Conservation (phyloP, 164 flowering plant species). For the Hamamelis virginiana region DNA sequence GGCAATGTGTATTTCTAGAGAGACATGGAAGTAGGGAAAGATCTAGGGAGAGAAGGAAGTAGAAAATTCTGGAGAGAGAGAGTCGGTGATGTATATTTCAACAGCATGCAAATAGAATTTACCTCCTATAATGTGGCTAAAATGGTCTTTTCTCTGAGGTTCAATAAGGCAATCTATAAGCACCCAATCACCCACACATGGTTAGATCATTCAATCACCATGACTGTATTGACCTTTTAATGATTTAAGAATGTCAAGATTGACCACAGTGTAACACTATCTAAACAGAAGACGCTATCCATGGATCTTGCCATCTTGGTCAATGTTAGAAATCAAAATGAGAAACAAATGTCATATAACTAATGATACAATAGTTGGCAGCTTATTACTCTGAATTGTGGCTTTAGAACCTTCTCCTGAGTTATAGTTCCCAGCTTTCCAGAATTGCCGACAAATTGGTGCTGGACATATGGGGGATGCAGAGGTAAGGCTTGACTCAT, state of each 20-base stretch:
- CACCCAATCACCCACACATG: not conserved
- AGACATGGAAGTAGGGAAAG: too few species aligned
- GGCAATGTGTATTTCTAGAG: too few species aligned
- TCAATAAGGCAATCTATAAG: not conserved
- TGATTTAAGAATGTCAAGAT: not conserved
- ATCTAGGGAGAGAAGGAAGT: too few species aligned
- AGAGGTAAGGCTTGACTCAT: not conserved
- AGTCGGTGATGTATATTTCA: too few species aligned
- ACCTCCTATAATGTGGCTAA: not conserved
- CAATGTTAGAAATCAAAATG: not conserved
- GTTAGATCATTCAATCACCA: not conserved
- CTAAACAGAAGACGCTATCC: not conserved
- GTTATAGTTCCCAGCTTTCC: conserved; percentile 16
- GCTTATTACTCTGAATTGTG: not conserved
- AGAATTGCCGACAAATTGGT: conserved; percentile 12
- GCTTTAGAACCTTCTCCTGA: not conserved
- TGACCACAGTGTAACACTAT: not conserved
- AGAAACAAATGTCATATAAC: not conserved
- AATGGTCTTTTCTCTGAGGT: not conserved
- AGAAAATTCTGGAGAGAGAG: too few species aligned
- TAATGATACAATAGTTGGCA: not conserved
- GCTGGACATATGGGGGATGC: conserved; percentile 4
- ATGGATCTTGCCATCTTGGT: not conserved
- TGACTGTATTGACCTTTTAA: not conserved
- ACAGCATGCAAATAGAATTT: not conserved